A percentile compares a stretch with the other conserved stretches of the same genome.
Conservation (phyloP, 805 yeast species). For the Ogataea glucozyma region DNA sequence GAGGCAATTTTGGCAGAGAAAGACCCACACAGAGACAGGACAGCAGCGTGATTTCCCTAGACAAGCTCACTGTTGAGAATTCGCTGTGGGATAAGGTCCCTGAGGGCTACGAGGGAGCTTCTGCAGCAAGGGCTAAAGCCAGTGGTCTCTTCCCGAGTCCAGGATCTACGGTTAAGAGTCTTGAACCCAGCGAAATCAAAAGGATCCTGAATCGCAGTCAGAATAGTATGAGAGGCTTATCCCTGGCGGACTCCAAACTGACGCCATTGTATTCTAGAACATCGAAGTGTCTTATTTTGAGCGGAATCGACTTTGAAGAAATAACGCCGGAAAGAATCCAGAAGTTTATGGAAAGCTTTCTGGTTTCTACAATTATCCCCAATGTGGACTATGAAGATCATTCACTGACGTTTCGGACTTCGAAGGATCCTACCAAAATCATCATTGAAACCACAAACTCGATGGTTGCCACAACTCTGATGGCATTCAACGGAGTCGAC, state of each 20-base stretch:
- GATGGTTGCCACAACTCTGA: conserved; percentile 55
- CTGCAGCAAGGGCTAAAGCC: conserved; percentile 75
- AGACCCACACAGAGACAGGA: conserved; percentile 2
- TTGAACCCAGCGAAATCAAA: conserved; percentile 38
- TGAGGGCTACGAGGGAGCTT: conserved; percentile 65
- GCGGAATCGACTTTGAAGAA: conserved; percentile 23
- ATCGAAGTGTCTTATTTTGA: conserved; percentile 28
- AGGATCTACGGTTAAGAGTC: conserved; percentile 47
- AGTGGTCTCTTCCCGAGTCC: conserved; percentile 80
- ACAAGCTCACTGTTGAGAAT: background rate
- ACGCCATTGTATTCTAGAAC: conserved; percentile 30
- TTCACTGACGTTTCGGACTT: conserved; percentile 31
- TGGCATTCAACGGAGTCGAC: conserved; percentile 42
- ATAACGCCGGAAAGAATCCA: conserved; percentile 38
- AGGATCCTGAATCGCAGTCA: conserved; percentile 21
- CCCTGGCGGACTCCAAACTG: conserved; percentile 26
- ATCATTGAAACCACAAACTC: conserved; percentile 54
- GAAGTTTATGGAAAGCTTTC: conserved; percentile 45
- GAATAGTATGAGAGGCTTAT: conserved; percentile 13
- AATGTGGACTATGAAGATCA: conserved; percentile 36
- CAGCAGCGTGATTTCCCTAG: conserved; percentile 1
- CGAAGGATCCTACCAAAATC: conserved; percentile 38
- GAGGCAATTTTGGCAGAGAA: background rate
- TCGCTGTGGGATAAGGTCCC: conserved; percentile 75
- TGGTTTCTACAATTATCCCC: conserved; percentile 45